Evolutionary conservation across 257 asterid genomes (phyloP), one percentile per base, ranked within the genome.

Genomic region (Rehmannia glutinosa): DNA sequence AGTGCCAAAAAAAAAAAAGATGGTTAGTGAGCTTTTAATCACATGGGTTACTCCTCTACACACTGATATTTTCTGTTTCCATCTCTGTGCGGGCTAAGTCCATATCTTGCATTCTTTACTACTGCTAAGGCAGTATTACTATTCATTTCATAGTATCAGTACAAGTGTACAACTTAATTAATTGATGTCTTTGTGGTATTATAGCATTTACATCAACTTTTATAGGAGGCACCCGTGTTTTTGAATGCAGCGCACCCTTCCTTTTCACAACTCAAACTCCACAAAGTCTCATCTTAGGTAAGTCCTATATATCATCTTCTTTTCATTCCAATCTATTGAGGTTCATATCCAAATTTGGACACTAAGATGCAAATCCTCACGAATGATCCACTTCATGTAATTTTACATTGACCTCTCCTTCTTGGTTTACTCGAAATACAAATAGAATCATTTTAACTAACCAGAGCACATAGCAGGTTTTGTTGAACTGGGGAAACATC

Each of bases 371-470:
- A 30, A 50, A 58, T 30, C 51, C 11, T 49, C 8, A 66, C 13
- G 9, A 45, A 43, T 23, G 59, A 46, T 39, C 56, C 62, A 56
- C 47, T 64, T 47, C 24, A 46, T 16, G 55, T 39, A 56, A 12
- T 47, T 30, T 30, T 73, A 15, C 51, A 66, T 59, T n/a, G 38
- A 50, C 12, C 45, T 66, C 49, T 30, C 35, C n/a, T 16, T 45
- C 69, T 41, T 46, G 71, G 12, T 43, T 74, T 50, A n/a, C 36
- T 27, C 62, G 33, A 70, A 52, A 3, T 28, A 53, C 19, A 38
- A 53, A 36, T 61, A 50, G 53, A 50, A 67, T 51, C 36, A 21
- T 38, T 20, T 52, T 15, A 32, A n/a, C 38, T 17, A 23, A 50
- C 30, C 9, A 33, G 45, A 52, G 42, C 66, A 47, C 35, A 53